Percentiles rank a stretch among this genome's conserved stretches.
Conservation (phyloP, 495 filamentous ascomycete genomes). For the Podospora comata region DNA sequence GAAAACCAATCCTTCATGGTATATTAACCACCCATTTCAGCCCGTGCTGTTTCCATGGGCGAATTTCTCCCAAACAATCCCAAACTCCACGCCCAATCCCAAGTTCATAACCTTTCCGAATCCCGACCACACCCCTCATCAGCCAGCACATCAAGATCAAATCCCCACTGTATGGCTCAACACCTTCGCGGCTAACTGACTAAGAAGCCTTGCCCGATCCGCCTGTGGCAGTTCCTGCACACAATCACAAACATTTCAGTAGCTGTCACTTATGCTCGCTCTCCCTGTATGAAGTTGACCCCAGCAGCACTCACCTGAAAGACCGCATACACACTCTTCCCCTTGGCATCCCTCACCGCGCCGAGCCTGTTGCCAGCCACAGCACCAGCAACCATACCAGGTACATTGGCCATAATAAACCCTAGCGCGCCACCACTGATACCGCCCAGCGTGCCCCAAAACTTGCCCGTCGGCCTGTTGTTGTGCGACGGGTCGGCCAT, state of each 20-base stretch:
- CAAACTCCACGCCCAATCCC: constrained; percentile 9
- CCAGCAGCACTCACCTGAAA: constrained; percentile 52
- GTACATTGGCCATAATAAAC: constrained; percentile 90
- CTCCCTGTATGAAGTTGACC: constrained; percentile 10
- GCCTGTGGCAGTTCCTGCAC: constrained; percentile 66
- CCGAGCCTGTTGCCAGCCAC: constrained; percentile 90
- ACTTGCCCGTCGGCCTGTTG: constrained; percentile 60
- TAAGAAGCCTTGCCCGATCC: constrained; percentile 74
- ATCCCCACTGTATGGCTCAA: constrained; percentile 56
- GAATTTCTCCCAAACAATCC: not conserved
- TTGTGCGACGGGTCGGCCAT: constrained; percentile 58
- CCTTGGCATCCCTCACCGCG: constrained; percentile 80
- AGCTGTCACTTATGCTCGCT: not conserved
- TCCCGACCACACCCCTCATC: not conserved
- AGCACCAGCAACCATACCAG: constrained; percentile 83
- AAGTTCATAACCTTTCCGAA: not conserved
- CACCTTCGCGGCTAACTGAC: constrained; percentile 69
- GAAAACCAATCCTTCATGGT: not conserved
- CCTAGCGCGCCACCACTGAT: constrained; percentile 86
- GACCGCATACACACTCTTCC: constrained; percentile 93
- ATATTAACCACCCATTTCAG: constrained; percentile 1
- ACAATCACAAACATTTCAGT: constrained; percentile 9
- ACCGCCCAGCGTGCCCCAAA: constrained; percentile 85
- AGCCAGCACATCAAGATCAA: constrained; percentile 21
- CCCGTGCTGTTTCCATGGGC: not conserved